These are phyloP conservation scores for Colletotrichum trifolii DNA, from an alignment of 2,329 filamentous ascomycete genomes.

Conservation along the genomic window DNA sequence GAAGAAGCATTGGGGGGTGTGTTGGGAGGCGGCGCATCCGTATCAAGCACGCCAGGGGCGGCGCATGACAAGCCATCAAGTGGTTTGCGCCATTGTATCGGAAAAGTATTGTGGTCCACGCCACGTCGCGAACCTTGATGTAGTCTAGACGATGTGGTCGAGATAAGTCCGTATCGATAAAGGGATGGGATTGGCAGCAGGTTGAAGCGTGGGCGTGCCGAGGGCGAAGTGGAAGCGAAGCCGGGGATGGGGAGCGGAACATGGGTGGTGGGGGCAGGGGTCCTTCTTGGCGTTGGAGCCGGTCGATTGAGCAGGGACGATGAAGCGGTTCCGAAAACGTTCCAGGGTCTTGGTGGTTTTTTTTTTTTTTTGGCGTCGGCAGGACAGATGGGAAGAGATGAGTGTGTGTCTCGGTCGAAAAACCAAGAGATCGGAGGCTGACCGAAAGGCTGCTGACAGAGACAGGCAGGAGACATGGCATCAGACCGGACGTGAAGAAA, in stretches of 20 bases:
- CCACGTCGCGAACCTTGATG: too few species aligned
- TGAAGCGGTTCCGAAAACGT: conserved; percentile 3
- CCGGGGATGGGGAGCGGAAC: neutral
- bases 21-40: conserved; percentile 6
- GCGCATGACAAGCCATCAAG: neutral
- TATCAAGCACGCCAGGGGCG: conserved; percentile 2
- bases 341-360: conserved; percentile 17
- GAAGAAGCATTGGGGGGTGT: conserved; percentile 1
- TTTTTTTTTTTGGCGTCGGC: neutral
- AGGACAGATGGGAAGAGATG: neutral
- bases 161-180: neutral
- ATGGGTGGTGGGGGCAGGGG: conserved; percentile 21
- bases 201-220: neutral
- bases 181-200: neutral
- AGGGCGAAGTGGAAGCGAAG: neutral
- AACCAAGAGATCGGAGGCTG: too few species aligned
- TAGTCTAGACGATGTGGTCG: too few species aligned
- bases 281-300: conserved; percentile 18
- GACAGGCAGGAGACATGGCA: too few species aligned
- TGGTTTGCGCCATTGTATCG: too few species aligned
- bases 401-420: neutral
- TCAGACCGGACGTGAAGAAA: too few species aligned
- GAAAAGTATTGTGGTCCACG: too few species aligned
- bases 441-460: too few species aligned
- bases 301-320: conserved; percentile 26